phyloP scores from a whole-genome alignment of 179 eudicot genomes.

The Spergularia azorica region DNA sequence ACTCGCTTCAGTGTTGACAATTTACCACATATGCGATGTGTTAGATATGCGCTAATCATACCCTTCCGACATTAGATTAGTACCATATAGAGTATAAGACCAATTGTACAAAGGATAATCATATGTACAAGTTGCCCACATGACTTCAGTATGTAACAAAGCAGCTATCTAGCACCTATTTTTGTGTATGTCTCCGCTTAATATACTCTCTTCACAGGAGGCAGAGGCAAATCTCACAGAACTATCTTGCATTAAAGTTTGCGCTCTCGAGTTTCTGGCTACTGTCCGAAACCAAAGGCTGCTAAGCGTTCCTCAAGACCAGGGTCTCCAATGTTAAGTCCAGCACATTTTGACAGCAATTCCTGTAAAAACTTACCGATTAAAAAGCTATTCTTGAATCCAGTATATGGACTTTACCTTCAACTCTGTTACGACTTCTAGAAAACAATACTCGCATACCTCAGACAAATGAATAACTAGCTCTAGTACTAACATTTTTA shows the following conservation, averaged over 20 bases:
- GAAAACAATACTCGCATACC: background rate
- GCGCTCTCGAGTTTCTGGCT: background rate
- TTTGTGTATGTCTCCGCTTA: constrained; percentile 7
- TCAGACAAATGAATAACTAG: background rate
- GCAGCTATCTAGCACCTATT: constrained; percentile 8
- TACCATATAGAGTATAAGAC: background rate
- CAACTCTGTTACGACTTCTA: too few relatives aligned
- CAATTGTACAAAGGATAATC: background rate
- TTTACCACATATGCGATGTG: too few relatives aligned
- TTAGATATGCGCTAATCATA: background rate
- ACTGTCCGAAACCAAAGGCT: constrained; percentile 14
- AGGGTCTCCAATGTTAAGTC: constrained; percentile 31
- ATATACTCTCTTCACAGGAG: constrained; percentile 8
- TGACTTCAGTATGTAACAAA: background rate
- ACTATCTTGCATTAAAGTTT: background rate
- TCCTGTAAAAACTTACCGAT: constrained; percentile 24
- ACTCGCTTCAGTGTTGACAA: too few relatives aligned
- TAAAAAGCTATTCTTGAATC: background rate
- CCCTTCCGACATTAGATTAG: background rate
- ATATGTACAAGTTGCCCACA: constrained; percentile 11
- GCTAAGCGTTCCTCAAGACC: constrained; percentile 28
- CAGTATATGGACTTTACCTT: too few relatives aligned
- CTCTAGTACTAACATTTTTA: background rate
- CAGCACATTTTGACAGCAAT: constrained; percentile 38
- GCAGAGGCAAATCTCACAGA: constrained; percentile 12